Conservation (phyloP, 2,329 filamentous ascomycete genomes). For the Nemania abortiva region DNA sequence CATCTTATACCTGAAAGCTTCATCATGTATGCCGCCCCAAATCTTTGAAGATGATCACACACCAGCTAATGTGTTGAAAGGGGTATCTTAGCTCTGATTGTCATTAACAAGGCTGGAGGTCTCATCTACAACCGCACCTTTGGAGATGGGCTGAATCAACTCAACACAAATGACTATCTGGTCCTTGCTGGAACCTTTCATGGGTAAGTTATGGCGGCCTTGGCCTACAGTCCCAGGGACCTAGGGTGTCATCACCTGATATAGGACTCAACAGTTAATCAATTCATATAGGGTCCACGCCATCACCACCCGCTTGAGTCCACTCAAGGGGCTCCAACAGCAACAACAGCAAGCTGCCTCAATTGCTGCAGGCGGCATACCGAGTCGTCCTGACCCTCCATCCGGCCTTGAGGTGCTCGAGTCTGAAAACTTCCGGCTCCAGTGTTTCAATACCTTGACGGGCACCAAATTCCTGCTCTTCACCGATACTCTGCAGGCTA, state of each 20-base stretch:
- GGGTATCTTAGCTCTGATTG: conserved; percentile 94
- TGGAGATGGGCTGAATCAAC: conserved; percentile 84
- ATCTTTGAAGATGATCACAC: not conserved
- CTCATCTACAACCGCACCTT: conserved; percentile 97
- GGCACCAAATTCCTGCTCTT: conserved; percentile 97
- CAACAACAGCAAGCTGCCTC: conserved; percentile 49
- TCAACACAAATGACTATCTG: conserved; percentile 95
- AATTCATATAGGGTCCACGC: conserved; percentile 69
- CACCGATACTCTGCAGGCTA: conserved; percentile 88
- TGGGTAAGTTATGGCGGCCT: conserved; percentile 67
- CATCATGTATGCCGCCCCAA: conserved; percentile 31
- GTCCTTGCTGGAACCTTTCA: conserved; percentile 98
- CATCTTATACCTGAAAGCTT: not conserved
- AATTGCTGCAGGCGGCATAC: conserved; percentile 47
- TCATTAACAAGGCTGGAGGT: conserved; percentile 98
- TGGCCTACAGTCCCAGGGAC: not conserved
- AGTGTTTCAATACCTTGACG: conserved; percentile 95
- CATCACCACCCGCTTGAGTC: conserved; percentile 73
- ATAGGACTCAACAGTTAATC: conserved; percentile 33
- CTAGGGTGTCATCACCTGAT: not conserved
- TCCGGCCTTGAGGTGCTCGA: conserved; percentile 93
- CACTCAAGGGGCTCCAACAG: conserved; percentile 59
- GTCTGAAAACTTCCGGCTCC: conserved; percentile 92
- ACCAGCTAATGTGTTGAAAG: conserved; percentile 60
- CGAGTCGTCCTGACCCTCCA: conserved; percentile 69